Base-by-base conservation (phyloP, 1,284 basidiomycete species). In the Fomitiporia mediterranea region DNA sequence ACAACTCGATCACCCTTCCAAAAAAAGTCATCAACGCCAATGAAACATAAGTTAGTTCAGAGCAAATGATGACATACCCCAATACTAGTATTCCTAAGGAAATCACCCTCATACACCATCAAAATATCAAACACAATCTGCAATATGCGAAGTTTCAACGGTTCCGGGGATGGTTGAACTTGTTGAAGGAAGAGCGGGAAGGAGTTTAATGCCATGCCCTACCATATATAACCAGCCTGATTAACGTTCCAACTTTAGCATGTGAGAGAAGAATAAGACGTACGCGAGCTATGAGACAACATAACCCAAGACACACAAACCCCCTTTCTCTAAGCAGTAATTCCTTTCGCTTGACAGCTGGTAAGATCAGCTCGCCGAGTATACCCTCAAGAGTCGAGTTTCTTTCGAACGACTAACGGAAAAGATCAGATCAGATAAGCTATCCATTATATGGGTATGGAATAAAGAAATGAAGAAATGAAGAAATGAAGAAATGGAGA, bases 181-280 rank as follows among this genome's bases (percentile, higher is more conserved):
- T 98, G 94, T 49, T 85, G 82, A 5, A 97, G 74, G 73, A 98
- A 96, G 0, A 98, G 79, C 54, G 91, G 88, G 72, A 98, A 94
- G 0, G 94, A 95, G 62, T 86, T 87, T 50, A 92, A 69, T 0
- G 96, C 96, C 84, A 96, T 93, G 66, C 88, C 86, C 84, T 93
- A 25, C 28, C 28, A 13, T 28, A 27, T 25, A 42, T 25, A 43
- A 19, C 9, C 19, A 42, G 8, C 3, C n/a, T n/a, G n/a, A n/a
- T n/a, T n/a, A n/a, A n/a, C n/a, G n/a, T n/a, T n/a, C 34, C 8
- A 6, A 21, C 17, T 13, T 38, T 50, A 25, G 15, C 34, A 37
- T 40, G 37, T 55, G 32, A 50, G 55, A 28, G 38, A 11, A 27
- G 17, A 51, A 35, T 48, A 52, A 27, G 17, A 58, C 73, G 61